Percentiles rank a stretch among this genome's conserved stretches.
phyloP scores from a whole-genome alignment of 2,329 filamentous ascomycete species.

The Ophiocordyceps camponoti-floridani region DNA sequence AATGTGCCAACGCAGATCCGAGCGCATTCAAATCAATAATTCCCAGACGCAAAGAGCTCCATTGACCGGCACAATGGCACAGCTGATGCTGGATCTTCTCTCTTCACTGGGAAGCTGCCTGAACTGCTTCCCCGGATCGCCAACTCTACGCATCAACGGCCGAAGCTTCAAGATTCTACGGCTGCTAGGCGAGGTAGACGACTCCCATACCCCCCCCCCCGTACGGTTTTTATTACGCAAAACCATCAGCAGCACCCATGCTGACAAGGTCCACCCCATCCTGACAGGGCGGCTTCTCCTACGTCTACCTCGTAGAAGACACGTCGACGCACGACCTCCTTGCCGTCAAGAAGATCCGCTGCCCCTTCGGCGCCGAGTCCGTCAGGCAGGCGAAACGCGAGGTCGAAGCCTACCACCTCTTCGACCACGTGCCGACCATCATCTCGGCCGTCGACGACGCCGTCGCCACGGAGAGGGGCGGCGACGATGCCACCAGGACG shows the following conservation, averaged over 20 bases:
- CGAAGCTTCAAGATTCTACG: slow-evolving; percentile 92
- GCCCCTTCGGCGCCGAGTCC: slow-evolving; percentile 92
- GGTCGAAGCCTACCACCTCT: slow-evolving; percentile 90
- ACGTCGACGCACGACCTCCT: slow-evolving; percentile 68
- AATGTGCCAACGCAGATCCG: too few relatives aligned
- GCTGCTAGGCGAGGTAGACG: slow-evolving; percentile 66
- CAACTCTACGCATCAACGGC: slow-evolving; percentile 86
- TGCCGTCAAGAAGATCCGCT: slow-evolving; percentile 96
- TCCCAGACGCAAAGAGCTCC: not conserved
- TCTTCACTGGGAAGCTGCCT: slow-evolving; percentile 91
- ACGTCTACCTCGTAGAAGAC: slow-evolving; percentile 96
- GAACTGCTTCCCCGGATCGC: slow-evolving; percentile 87
- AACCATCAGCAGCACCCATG: too few relatives aligned
- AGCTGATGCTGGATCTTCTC: slow-evolving; percentile 72
- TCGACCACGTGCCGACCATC: slow-evolving; percentile 67
- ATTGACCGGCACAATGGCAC: slow-evolving; percentile 58
- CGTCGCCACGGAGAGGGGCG: slow-evolving; percentile 55
- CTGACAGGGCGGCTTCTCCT: slow-evolving; percentile 91
- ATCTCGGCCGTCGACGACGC: slow-evolving; percentile 73
- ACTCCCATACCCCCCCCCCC: not conserved
- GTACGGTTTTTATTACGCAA: too few relatives aligned
- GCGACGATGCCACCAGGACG: slow-evolving; percentile 56
- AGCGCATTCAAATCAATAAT: too few relatives aligned
- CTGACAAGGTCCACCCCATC: too few relatives aligned
- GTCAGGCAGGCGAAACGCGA: slow-evolving; percentile 90